phyloP scores from a whole-genome alignment of 2,329 filamentous ascomycete species.

The Huntiella decipiens region DNA sequence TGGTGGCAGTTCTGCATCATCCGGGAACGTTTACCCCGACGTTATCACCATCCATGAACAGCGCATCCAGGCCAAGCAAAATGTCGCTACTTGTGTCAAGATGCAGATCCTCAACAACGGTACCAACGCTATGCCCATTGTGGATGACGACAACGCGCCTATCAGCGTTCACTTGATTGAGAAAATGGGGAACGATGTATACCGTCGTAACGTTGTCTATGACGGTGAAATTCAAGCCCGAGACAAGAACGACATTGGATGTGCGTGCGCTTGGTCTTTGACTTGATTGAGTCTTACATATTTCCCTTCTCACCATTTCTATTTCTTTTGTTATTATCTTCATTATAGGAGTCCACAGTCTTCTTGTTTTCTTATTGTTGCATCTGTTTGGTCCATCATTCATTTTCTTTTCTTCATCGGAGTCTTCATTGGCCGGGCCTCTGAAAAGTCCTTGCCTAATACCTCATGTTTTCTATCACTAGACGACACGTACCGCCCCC shows the following conservation, averaged over 20 bases:
- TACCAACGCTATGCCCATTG: slow-evolving; percentile 18
- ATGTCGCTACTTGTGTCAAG: slow-evolving; percentile 25
- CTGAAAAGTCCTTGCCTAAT: not conserved
- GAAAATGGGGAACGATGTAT: slow-evolving; percentile 9
- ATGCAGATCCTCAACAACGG: slow-evolving; percentile 25
- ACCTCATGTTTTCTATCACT: not conserved
- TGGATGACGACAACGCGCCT: slow-evolving; percentile 21
- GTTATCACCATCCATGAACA: slow-evolving; percentile 37
- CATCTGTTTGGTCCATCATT: not conserved
- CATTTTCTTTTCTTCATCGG: not conserved
- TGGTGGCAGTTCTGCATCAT: too few species aligned
- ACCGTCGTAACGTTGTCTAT: slow-evolving; percentile 1
- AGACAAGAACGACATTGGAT: not conserved
- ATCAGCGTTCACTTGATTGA: slow-evolving; percentile 28
- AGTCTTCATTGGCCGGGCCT: not conserved
- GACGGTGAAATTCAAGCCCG: not conserved
- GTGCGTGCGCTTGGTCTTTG: slow-evolving; percentile 9
- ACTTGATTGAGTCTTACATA: not conserved
- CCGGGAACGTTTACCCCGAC: slow-evolving; percentile 23
- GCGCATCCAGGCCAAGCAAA: slow-evolving; percentile 20
- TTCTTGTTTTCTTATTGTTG: slow-evolving; percentile 1
- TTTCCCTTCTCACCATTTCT: not conserved
- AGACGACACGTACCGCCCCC: too few species aligned
- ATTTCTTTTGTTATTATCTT: slow-evolving; percentile 3
- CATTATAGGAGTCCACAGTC: slow-evolving; percentile 10